Conservation (phyloP, 2,329 filamentous ascomycete genomes). For the Xylaria sp. region DNA sequence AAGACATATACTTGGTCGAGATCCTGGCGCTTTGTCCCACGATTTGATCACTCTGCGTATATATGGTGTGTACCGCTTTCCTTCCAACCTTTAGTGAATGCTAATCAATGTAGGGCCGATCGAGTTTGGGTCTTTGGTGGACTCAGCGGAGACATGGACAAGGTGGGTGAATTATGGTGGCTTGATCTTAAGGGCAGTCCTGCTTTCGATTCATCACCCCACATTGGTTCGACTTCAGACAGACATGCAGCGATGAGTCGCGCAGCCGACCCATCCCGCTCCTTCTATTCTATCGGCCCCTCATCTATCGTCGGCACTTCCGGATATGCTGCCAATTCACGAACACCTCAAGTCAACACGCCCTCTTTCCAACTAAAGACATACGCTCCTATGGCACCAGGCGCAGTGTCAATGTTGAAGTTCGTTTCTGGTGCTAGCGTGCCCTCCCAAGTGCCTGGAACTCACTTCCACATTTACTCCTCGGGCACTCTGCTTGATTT, state of each 20-base stretch:
- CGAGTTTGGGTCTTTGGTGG: slow-evolving; percentile 97
- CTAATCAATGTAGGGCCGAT: slow-evolving; percentile 64
- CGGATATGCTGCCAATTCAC: slow-evolving; percentile 74
- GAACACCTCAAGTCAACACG: slow-evolving; percentile 72
- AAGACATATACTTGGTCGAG: slow-evolving; percentile 99
- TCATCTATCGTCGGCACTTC: slow-evolving; percentile 66
- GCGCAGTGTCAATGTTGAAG: slow-evolving; percentile 87
- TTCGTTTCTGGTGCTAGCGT: slow-evolving; percentile 89
- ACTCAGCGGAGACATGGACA: slow-evolving; percentile 95
- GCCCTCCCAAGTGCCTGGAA: slow-evolving; percentile 88
- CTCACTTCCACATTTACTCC: slow-evolving; percentile 94
- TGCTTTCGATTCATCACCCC: slow-evolving; percentile 79
- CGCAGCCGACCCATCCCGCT: slow-evolving; percentile 61
- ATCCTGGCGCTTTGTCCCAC: slow-evolving; percentile 92
- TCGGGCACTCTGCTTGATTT: slow-evolving; percentile 94
- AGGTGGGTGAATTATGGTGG: slow-evolving; percentile 97
- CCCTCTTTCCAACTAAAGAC: slow-evolving; percentile 73
- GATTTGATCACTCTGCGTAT: slow-evolving; percentile 95
- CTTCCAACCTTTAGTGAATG: neutral
- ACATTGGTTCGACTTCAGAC: slow-evolving; percentile 60
- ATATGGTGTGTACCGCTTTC: slow-evolving; percentile 68
- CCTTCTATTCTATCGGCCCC: slow-evolving; percentile 61
- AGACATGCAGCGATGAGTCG: slow-evolving; percentile 56
- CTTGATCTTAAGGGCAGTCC: slow-evolving; percentile 91
- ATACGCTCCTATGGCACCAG: slow-evolving; percentile 87